Evolutionary conservation across 495 filamentous ascomycete species (phyloP).

Genomic region (Talaromyces ruber): DNA sequence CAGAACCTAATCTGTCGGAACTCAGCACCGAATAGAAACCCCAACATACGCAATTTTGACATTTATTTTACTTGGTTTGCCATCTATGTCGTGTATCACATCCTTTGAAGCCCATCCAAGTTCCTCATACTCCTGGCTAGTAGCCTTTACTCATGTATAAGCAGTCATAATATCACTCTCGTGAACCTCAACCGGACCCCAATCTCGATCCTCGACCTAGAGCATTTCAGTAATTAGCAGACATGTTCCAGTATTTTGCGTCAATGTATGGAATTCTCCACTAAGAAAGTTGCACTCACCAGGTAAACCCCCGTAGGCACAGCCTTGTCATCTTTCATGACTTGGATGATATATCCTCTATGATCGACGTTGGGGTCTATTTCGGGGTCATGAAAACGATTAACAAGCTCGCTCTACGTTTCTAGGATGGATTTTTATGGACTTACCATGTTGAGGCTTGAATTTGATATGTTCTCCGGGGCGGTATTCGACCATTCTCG

Average conservation of each 20-base stretch:
- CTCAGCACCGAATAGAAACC: not conserved
- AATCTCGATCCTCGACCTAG: slow-evolving; percentile 5
- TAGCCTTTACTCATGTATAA: not conserved
- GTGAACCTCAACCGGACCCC: not conserved
- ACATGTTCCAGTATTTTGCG: not conserved
- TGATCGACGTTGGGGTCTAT: slow-evolving; percentile 5
- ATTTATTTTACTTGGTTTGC: not conserved
- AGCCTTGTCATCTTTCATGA: slow-evolving; percentile 1
- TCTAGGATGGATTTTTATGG: no score
- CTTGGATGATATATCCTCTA: not conserved
- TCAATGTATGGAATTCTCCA: not conserved
- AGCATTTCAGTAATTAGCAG: not conserved
- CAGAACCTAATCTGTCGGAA: no score
- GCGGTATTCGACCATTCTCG: not conserved
- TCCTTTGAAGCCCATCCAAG: no score
- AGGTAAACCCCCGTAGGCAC: not conserved
- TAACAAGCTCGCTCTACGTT: no score
- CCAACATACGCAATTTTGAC: not conserved
- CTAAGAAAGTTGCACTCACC: not conserved
- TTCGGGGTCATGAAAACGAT: no score
- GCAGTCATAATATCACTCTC: slow-evolving; percentile 1
- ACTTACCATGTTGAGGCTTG: slow-evolving; percentile 2
- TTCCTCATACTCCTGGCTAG: not conserved
- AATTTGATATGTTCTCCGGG: slow-evolving; percentile 1
- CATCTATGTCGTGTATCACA: no score